Evolutionary conservation across 2,329 filamentous ascomycete genomes (phyloP).

Genomic region (Tolypocladium tropicale): DNA sequence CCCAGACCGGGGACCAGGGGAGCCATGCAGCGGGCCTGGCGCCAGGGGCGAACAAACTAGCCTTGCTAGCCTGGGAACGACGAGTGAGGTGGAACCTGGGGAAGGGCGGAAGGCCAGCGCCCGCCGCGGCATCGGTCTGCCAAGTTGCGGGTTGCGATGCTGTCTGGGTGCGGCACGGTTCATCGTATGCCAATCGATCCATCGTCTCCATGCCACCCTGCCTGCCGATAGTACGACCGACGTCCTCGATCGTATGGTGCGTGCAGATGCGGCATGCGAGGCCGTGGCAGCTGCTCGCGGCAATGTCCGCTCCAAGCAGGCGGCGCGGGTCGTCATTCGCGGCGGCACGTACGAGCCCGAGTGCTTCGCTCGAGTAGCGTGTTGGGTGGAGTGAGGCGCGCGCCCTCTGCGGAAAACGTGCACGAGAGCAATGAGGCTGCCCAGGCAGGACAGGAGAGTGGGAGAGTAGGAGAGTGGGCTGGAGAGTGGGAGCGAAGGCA

Average conservation of each 20-base stretch:
- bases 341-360: too few species aligned
- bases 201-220: background rate
- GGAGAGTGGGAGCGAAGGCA: too few species aligned
- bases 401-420: too few species aligned
- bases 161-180: background rate
- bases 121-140: background rate
- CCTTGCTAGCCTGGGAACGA: too few species aligned
- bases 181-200: background rate
- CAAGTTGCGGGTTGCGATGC: background rate
- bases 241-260: background rate
- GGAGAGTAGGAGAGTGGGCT: too few species aligned
- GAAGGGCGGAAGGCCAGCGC: background rate
- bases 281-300: too few species aligned
- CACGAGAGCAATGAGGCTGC: too few species aligned
- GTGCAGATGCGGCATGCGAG: background rate
- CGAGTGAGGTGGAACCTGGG: background rate
- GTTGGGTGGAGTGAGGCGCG: too few species aligned
- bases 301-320: too few species aligned
- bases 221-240: background rate
- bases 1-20: background rate
- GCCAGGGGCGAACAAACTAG: background rate
- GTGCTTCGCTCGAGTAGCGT: too few species aligned
- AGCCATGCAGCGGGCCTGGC: background rate
- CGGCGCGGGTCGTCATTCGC: too few species aligned
- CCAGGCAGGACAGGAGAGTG: too few species aligned